Evolutionary conservation across 805 yeast genomes (phyloP), one percentile per base, ranked within the genome.

Genomic region (Lipomyces yamanashiensis): DNA sequence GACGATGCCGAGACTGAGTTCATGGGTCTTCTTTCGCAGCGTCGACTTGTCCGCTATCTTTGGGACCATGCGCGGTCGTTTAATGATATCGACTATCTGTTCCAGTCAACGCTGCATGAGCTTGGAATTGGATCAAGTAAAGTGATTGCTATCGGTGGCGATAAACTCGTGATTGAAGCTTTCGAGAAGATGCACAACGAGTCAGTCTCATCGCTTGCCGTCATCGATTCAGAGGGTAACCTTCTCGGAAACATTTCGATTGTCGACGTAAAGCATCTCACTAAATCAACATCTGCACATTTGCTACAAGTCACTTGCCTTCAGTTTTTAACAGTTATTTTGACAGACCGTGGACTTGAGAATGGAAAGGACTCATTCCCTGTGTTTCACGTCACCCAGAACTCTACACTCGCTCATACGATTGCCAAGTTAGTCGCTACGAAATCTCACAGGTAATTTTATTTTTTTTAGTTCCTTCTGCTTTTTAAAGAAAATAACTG

Each of bases 281-380:
- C 67, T 15, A 86, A 88, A 67, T 87, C 96, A 43, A 89, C 96
- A 34, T 92, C 92, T 74, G 88, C 96, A 13, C 92, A 89, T 64
- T 80, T 90, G 67, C 81, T 93, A 62, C 87, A 88, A 72, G 87
- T 89, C 74, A 82, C 95, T 7, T 95, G 97, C 76, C 81, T 91
- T 71, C 95, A 89, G 76, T 93, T 93, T 74, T 85, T 93, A 62
- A 86, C 96, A 13, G 88, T 92, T 67, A 92, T 92, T 65, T 82
- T 95, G 67, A 87, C 89, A 68, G 87, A 87, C 60, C 87, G 97
- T 73, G 99, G 99, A 21, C 81, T 93, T 39, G 96, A 88, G 72
- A 92, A 92, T 73, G 97, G 97, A 58, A 92, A 92, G 76, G 99
- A 93, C 78, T 91, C 96, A 48, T 93, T 88, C 81, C 99, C 99